These are phyloP conservation scores for Lentinula sp. DNA, from an alignment of 768 basidiomycete species.

Conservation along the genomic window DNA sequence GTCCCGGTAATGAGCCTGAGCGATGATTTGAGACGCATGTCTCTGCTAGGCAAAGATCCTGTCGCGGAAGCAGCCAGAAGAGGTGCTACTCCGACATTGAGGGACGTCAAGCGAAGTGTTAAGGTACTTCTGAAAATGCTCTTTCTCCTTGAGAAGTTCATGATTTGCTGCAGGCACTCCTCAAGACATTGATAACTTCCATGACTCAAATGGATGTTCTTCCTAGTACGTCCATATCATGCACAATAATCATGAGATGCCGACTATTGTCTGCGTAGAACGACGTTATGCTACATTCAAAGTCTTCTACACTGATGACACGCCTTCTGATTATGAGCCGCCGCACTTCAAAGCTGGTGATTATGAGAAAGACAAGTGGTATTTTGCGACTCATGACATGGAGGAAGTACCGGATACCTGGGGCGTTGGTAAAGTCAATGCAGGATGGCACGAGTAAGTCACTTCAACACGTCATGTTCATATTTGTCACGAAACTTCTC, in stretches of 20 bases:
- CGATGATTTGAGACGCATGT: conserved; percentile 47
- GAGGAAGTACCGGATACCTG: conserved; percentile 72
- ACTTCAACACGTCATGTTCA: background rate
- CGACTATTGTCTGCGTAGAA: conserved; percentile 30
- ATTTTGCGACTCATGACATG: conserved; percentile 70
- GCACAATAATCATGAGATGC: background rate
- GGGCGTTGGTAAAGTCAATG: conserved; percentile 59
- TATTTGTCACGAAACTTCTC: background rate
- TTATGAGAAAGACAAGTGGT: conserved; percentile 67
- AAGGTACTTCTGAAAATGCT: conserved; percentile 39
- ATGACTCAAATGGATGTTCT: conserved; percentile 75
- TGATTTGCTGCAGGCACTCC: conserved; percentile 42
- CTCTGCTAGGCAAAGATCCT: conserved; percentile 47
- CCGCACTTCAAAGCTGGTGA: conserved; percentile 74
- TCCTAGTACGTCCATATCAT: conserved; percentile 48
- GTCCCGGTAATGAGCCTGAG: conserved; percentile 75
- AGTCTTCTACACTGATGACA: conserved; percentile 73
- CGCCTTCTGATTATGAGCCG: conserved; percentile 81
- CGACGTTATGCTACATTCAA: conserved; percentile 88
- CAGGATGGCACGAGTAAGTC: conserved; percentile 68
- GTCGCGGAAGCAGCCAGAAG: conserved; percentile 50
- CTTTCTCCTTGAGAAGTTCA: background rate
- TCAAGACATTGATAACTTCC: conserved; percentile 75
- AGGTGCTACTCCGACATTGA: conserved; percentile 65
- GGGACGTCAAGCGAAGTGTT: conserved; percentile 77